Conservation (phyloP, 208 protist genomes). For the Trypanosoma melophagium region DNA sequence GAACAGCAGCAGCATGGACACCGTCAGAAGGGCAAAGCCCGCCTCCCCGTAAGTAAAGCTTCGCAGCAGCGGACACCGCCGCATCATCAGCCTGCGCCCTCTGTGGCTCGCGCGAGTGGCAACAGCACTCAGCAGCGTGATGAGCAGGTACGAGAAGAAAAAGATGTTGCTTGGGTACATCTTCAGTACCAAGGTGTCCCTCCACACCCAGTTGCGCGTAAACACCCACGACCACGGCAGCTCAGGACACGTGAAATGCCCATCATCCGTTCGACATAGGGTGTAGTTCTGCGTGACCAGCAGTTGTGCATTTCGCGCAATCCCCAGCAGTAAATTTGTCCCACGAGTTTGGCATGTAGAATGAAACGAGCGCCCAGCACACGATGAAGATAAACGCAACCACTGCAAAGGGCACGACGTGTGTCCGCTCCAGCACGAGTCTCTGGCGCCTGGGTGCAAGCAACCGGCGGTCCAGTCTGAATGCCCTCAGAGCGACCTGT, state of each 20-base stretch:
- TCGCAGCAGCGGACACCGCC: slow-evolving; percentile 1
- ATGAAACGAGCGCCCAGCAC: slow-evolving; percentile 33
- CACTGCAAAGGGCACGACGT: not conserved
- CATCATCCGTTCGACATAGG: slow-evolving; percentile 5
- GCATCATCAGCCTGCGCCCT: slow-evolving; percentile 17
- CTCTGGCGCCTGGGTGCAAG: not conserved
- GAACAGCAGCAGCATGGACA: slow-evolving; percentile 41
- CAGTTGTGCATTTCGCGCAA: slow-evolving; percentile 31
- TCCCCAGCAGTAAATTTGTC: slow-evolving; percentile 28
- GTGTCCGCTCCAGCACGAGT: not conserved
- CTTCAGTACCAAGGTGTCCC: slow-evolving; percentile 41
- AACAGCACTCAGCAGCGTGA: slow-evolving; percentile 28
- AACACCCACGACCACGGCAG: slow-evolving; percentile 44
- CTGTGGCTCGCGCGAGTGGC: slow-evolving; percentile 27
- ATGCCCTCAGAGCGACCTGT: slow-evolving; percentile 1
- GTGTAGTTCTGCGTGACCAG: slow-evolving; percentile 9
- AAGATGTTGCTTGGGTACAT: slow-evolving; percentile 66
- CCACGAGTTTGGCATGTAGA: slow-evolving; percentile 59
- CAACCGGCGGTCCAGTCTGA: not conserved
- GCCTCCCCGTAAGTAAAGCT: slow-evolving; percentile 30
- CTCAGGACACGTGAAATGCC: slow-evolving; percentile 37
- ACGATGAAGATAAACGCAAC: slow-evolving; percentile 25
- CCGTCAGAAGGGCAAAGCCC: slow-evolving; percentile 31
- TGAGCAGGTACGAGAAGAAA: slow-evolving; percentile 53
- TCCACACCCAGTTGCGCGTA: slow-evolving; percentile 36